phyloP scores from a whole-genome alignment of 352 stramenopile species.

The Phytophthora megakarya region DNA sequence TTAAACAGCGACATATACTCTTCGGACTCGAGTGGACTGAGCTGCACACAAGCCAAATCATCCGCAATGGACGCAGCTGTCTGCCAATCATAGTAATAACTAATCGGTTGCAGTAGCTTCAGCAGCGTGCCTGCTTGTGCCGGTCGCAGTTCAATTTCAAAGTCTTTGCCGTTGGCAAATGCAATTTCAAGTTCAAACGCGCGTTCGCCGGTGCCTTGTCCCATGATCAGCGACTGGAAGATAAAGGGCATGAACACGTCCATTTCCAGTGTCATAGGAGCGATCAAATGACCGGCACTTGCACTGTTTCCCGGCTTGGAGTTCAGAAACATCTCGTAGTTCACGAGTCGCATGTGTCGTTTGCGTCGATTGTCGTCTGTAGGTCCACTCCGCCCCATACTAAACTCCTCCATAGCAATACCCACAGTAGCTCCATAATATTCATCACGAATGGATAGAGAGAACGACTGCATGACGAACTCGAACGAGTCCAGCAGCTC shows the following conservation, averaged over 20 bases:
- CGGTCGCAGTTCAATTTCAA: constrained; percentile 64
- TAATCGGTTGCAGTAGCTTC: constrained; percentile 58
- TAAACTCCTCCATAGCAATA: constrained; percentile 63
- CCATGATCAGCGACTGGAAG: constrained; percentile 66
- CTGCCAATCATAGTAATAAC: constrained; percentile 75
- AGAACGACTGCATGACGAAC: constrained; percentile 52
- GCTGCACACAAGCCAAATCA: constrained; percentile 65
- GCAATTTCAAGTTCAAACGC: constrained; percentile 59
- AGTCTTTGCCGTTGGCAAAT: constrained; percentile 38
- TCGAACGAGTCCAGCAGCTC: constrained; percentile 74
- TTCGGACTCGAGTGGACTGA: constrained; percentile 45
- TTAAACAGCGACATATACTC: constrained; percentile 69
- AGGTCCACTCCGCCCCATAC: constrained; percentile 47
- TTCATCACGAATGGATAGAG: constrained; percentile 67
- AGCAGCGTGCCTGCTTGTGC: constrained; percentile 67
- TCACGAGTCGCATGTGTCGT: constrained; percentile 51
- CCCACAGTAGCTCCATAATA: constrained; percentile 56
- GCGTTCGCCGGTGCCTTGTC: constrained; percentile 40
- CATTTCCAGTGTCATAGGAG: constrained; percentile 62
- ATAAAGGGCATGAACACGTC: constrained; percentile 66
- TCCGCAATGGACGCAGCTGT: constrained; percentile 59
- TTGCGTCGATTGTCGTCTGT: constrained; percentile 44
- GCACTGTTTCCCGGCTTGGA: constrained; percentile 35
- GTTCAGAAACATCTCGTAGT: constrained; percentile 80
- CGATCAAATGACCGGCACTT: constrained; percentile 54